Evolutionary conservation across 148 eudicot species (phyloP).

Genomic region (Talinum fruticosum): DNA sequence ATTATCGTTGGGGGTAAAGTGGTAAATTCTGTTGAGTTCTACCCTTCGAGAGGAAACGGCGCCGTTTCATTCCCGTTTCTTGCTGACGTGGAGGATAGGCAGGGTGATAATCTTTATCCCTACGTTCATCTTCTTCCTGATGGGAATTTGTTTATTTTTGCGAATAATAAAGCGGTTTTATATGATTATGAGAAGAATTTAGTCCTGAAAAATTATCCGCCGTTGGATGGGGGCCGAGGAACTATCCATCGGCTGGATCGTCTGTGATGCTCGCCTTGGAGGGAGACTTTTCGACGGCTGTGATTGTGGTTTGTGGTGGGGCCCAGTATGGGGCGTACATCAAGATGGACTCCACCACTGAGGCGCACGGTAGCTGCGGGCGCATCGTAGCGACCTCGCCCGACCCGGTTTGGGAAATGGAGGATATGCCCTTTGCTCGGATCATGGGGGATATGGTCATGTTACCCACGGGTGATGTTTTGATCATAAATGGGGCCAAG

Average conservation of each 20-base stretch:
- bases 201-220: slow-evolving; percentile 43
- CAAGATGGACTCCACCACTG: slow-evolving; percentile 38
- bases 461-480: slow-evolving; percentile 69
- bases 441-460: slow-evolving; percentile 97
- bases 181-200: slow-evolving; percentile 46
- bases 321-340: slow-evolving; percentile 76
- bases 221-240: slow-evolving; percentile 82
- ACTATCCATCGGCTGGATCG: slow-evolving; percentile 93
- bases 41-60: slow-evolving; percentile 47
- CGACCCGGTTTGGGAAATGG: slow-evolving; percentile 79
- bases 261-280: slow-evolving; percentile 77
- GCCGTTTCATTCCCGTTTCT: slow-evolving; percentile 60
- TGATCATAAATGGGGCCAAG: slow-evolving; percentile 82
- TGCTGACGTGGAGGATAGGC: slow-evolving; percentile 50
- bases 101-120: slow-evolving; percentile 81
- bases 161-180: slow-evolving; percentile 60
- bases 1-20: slow-evolving; percentile 68
- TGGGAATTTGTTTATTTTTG: slow-evolving; percentile 72
- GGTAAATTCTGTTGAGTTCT: slow-evolving; percentile 53
- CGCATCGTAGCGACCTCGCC: slow-evolving; percentile 58
- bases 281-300: slow-evolving; percentile 59
- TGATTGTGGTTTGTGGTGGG: slow-evolving; percentile 80
- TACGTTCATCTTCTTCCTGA: slow-evolving; percentile 78
- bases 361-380: slow-evolving; percentile 87
- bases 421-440: slow-evolving; percentile 77